Percentiles rank a stretch among this genome's conserved stretches.
phyloP scores from a whole-genome alignment of 768 basidiomycete species.

The Chalciporus pseudorubinellus region DNA sequence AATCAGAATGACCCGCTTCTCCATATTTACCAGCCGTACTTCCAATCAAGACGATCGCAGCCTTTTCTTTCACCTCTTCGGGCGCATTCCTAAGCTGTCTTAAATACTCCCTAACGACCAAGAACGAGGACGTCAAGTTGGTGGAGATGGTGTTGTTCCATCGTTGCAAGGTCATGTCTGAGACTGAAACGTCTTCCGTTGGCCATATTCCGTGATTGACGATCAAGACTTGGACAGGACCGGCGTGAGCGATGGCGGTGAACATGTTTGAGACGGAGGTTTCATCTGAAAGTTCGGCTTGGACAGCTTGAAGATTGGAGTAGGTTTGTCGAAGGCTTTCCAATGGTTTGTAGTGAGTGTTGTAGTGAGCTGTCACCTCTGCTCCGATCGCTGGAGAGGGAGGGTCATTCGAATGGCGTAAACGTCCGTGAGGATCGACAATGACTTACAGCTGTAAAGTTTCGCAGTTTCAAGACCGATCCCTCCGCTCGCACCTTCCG shows the following conservation, averaged over 20 bases:
- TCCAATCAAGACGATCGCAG: conserved; percentile 63
- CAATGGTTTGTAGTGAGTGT: conserved; percentile 46
- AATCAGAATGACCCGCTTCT: conserved; percentile 65
- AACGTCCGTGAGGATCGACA: neutral
- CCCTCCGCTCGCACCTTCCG: conserved; percentile 67
- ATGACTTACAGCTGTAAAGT: conserved; percentile 51
- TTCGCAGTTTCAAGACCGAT: conserved; percentile 65
- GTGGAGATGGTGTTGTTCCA: conserved; percentile 61
- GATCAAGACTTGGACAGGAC: conserved; percentile 54
- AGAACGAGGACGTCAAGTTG: conserved; percentile 67
- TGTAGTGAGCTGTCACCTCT: conserved; percentile 70
- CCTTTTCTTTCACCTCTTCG: conserved; percentile 48
- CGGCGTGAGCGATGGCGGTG: conserved; percentile 35
- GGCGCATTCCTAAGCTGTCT: conserved; percentile 39
- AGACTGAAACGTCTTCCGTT: conserved; percentile 45
- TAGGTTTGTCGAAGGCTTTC: conserved; percentile 39
- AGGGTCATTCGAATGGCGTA: neutral
- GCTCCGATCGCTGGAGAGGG: conserved; percentile 59
- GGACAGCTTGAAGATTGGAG: conserved; percentile 35
- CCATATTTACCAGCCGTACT: conserved; percentile 74
- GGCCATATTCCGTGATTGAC: conserved; percentile 63
- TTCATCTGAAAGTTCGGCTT: conserved; percentile 63
- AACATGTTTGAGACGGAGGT: conserved; percentile 52
- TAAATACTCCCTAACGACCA: conserved; percentile 64
- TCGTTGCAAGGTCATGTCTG: conserved; percentile 56